Base-by-base conservation (phyloP, 1,284 basidiomycete species). In the Bondarzewia mesenterica region DNA sequence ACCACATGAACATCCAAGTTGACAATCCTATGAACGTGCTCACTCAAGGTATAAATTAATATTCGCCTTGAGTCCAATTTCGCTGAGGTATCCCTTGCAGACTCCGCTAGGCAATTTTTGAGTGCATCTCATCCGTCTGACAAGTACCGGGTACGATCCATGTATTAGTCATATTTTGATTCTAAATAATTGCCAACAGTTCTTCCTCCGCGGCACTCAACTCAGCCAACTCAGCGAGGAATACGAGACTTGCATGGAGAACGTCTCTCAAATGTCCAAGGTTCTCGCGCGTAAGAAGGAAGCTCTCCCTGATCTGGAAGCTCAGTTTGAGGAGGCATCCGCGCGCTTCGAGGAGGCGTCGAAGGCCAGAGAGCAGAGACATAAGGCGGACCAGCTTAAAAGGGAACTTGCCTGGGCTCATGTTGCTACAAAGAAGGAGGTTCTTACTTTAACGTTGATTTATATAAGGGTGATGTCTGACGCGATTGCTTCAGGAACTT, bases 1-100 rank as follows among this genome's bases (percentile, higher is more conserved):
- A 96, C 60, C 88, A 93, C 58, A 94, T 95, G 82, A 91, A 92
- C 60, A 93, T 99, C 52, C 91, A 93, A 60, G 89, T 98, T 51
- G 96, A 99, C 63, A 97, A 97, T 59, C 94, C 94, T 0, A 83
- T 98, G 77, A 96, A 93, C 54, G 85, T 99, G 36, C 73, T 95
- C 27, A 95, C 91, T 1, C 93, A 96, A 74, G 91, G 90, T 76
- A 63, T 5, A 41, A 59, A 52, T 8, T 12, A 26, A 8, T 32
- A 7, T 43, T 7, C 37, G n/a, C n/a, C 22, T 46, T 5, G 27
- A 29, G 26, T 26, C 20, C 23, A 7, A n/a, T 12, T 12, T 3
- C 20, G 8, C 23, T 16, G 16, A 47, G 12, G n/a, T n/a, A 32
- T 10, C 12, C 22, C 36, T n/a, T n/a, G 29, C 5, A 32, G 29